A percentile compares a stretch with the other conserved stretches of the same genome.
phyloP scores from a whole-genome alignment of 306 rosid species.

The Cucumis cinereus region DNA sequence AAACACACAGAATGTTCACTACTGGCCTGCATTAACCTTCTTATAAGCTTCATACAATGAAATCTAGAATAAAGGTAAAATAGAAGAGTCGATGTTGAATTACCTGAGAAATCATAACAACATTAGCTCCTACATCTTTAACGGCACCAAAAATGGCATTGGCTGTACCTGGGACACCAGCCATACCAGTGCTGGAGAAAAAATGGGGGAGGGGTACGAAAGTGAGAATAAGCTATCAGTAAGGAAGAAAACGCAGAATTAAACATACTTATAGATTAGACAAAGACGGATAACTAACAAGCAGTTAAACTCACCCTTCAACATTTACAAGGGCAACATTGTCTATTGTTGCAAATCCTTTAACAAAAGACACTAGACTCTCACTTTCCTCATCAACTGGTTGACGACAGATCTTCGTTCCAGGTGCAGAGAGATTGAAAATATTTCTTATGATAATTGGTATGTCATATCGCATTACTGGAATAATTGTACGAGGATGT shows the following conservation, averaged over 20 bases:
- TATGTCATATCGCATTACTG: slow-evolving; percentile 79
- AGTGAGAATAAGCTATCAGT: not conserved
- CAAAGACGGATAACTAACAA: slow-evolving; percentile 3
- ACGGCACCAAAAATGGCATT: slow-evolving; percentile 75
- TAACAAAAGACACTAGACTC: slow-evolving; percentile 53
- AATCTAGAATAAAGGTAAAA: slow-evolving; percentile 6
- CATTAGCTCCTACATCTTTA: slow-evolving; percentile 98
- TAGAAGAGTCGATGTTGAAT: slow-evolving; percentile 9
- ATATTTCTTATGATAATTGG: slow-evolving; percentile 87
- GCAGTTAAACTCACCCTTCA: slow-evolving; percentile 69
- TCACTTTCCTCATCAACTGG: slow-evolving; percentile 31
- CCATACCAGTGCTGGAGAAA: slow-evolving; percentile 85
- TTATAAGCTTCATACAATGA: slow-evolving; percentile 14
- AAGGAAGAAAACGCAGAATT: not conserved
- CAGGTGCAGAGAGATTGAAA: slow-evolving; percentile 82
- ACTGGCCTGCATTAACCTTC: slow-evolving; percentile 68
- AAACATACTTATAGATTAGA: slow-evolving; percentile 3
- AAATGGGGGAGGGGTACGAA: not conserved
- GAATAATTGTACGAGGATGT: slow-evolving; percentile 95
- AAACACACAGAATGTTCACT: slow-evolving; percentile 98
- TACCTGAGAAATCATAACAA: slow-evolving; percentile 99
- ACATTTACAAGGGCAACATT: slow-evolving; percentile 92
- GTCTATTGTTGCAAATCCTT: slow-evolving; percentile 97
- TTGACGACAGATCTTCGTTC: slow-evolving; percentile 78
- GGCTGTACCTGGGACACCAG: slow-evolving; percentile 99